Conservation (phyloP, 164 flowering plant genomes). For the Kalanchoe fedtschenkoi region DNA sequence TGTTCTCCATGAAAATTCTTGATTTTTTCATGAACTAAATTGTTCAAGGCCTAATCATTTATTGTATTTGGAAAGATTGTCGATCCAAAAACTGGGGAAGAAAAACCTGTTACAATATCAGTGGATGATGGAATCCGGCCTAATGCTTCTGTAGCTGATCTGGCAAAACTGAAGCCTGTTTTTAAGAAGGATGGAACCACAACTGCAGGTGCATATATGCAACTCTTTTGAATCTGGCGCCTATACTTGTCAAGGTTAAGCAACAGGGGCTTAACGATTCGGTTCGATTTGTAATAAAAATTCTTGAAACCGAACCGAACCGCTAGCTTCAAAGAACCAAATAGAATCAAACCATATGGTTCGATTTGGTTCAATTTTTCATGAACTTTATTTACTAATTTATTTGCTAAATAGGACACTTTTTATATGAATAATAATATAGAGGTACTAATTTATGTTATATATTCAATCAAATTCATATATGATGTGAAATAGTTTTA, state of each 20-base stretch:
- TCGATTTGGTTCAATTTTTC: too few species aligned
- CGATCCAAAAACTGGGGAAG: conserved; percentile 51
- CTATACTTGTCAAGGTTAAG: not conserved
- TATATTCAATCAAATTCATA: too few species aligned
- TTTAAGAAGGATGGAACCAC: conserved; percentile 56
- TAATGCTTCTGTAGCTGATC: conserved; percentile 27
- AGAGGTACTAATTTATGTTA: too few species aligned
- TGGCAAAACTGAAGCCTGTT: conserved; percentile 57
- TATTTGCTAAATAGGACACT: too few species aligned
- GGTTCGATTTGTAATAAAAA: too few species aligned
- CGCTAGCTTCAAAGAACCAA: too few species aligned
- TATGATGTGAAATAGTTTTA: too few species aligned
- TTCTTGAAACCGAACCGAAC: too few species aligned
- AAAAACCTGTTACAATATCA: conserved; percentile 35
- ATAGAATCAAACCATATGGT: too few species aligned
- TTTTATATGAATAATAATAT: too few species aligned
- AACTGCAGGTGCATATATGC: conserved; percentile 45
- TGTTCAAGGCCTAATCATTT: not conserved
- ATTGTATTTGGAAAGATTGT: conserved; percentile 27
- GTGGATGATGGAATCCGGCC: conserved; percentile 67
- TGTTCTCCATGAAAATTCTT: not conserved
- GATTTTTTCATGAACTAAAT: not conserved
- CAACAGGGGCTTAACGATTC: too few species aligned
- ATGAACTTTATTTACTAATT: too few species aligned
- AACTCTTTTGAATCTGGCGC: not conserved